Evolutionary conservation across 179 eudicot genomes (phyloP).

Genomic region (Vitellaria paradoxa): DNA sequence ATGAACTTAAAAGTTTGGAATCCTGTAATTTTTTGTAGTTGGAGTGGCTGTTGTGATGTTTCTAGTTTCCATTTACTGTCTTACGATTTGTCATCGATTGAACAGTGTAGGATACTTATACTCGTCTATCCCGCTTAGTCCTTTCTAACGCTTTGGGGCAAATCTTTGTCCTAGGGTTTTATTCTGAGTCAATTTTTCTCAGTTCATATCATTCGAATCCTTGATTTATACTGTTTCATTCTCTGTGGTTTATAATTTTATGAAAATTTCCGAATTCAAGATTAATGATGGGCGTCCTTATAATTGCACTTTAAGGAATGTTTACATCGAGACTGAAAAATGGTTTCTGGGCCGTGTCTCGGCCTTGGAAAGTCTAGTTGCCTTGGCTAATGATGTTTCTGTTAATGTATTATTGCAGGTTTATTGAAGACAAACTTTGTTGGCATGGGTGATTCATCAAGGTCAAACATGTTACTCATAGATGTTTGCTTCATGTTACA

Average conservation of each 20-base stretch:
- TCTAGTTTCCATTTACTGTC: background rate
- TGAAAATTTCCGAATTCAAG: background rate
- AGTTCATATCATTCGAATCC: background rate
- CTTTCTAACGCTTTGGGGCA: background rate
- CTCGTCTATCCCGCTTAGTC: background rate
- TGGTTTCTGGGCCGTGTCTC: slow-evolving; percentile 4
- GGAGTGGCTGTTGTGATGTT: background rate
- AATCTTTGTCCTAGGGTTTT: slow-evolving; percentile 9
- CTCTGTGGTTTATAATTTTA: background rate
- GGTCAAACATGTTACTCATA: slow-evolving; percentile 19
- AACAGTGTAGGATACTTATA: background rate
- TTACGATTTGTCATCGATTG: background rate
- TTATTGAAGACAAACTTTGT: slow-evolving; percentile 9
- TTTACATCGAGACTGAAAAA: background rate
- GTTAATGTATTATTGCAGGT: slow-evolving; percentile 10
- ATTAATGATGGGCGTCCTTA: background rate
- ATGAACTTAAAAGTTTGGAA: background rate
- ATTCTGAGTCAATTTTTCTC: background rate
- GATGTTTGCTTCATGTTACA: background rate
- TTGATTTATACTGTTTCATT: background rate
- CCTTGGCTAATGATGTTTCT: background rate
- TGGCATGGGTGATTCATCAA: slow-evolving; percentile 23
- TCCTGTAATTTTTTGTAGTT: background rate
- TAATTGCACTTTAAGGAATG: background rate
- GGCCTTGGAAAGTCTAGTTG: background rate